Base-by-base conservation (phyloP, 2,329 filamentous ascomycete genomes). In the Hymenoscyphus albidus region DNA sequence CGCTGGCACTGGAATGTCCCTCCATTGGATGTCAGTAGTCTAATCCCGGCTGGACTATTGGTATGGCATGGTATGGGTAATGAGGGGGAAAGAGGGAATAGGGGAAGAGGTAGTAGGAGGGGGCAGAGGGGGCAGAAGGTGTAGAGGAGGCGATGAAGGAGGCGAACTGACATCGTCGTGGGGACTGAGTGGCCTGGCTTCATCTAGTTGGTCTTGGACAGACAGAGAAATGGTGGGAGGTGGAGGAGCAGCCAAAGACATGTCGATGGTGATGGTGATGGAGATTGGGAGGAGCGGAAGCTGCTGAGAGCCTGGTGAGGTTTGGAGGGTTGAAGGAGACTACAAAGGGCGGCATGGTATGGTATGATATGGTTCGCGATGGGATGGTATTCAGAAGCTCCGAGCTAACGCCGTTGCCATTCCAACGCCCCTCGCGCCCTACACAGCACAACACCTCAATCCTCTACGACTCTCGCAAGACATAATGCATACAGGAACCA, bases 1-100 rank as follows among this genome's bases (percentile, higher is more conserved):
- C 74, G 58, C 72, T 73, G 32, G 70, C 70, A 58, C 69, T 74
- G 16, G 70, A 72, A 56, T 72, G 64, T 9, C 38, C 62, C 69
- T 74, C 61, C 57, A 35, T 18, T 65, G 18, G n/a, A 7, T 51
- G 9, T 51, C 18, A 51, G 44, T 10, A 16, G 10, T 22, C 10
- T 51, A 3, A 7, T 22, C 44, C 5, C n/a, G 35, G 35, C 4
- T 10, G 9, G 35, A 35, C 35, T 35, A 35, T 35, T 35, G 9
- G 35, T 35, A 35, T 35, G 35, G 35, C 9, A 35, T 35, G 35
- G 35, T 35, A 35, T 35, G 1, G 35, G 6, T 35, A 4, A 35
- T 35, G 35, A 10, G 35, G 35, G 35, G 35, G 35, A 10, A 35
- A 35, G 35, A 35, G 35, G 35, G 3, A 5, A 10, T 6, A 35